These are phyloP conservation scores for Pestalotiopsis sp. DNA, from an alignment of 2,329 filamentous ascomycete species.

Conservation along the genomic window DNA sequence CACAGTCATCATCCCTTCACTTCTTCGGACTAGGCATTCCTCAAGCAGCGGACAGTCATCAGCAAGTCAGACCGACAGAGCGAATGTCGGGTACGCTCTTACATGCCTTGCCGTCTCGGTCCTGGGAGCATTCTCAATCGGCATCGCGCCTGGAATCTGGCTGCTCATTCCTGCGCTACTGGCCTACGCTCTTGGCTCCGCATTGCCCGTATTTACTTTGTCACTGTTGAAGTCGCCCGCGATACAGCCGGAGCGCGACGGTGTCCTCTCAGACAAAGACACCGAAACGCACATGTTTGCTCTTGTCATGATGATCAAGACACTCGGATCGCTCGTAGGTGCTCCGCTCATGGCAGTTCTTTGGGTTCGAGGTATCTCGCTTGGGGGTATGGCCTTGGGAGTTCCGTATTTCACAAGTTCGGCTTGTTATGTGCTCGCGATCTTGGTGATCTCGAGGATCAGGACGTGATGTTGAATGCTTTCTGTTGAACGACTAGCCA, in stretches of 20 bases:
- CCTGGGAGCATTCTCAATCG: constrained; percentile 46
- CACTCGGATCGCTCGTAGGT: constrained; percentile 48
- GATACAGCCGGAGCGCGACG: constrained; percentile 30
- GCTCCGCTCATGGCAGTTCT: constrained; percentile 49
- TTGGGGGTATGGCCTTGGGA: constrained; percentile 38
- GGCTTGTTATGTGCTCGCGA: constrained; percentile 38
- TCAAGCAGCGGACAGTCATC: constrained; percentile 14
- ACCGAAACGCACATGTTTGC: constrained; percentile 48
- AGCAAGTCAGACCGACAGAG: constrained; percentile 27
- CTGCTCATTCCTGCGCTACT: constrained; percentile 46
- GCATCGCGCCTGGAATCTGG: constrained; percentile 40
- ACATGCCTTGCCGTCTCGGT: constrained; percentile 41
- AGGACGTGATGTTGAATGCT: neutral
- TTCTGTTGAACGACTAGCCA: neutral
- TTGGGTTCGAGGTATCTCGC: constrained; percentile 48
- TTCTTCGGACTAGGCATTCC: constrained; percentile 32
- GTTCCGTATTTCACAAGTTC: constrained; percentile 45
- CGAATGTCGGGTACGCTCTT: constrained; percentile 38
- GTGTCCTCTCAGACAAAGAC: constrained; percentile 23
- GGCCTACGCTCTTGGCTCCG: constrained; percentile 51
- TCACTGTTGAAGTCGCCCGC: constrained; percentile 49
- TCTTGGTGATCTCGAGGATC: constrained; percentile 34
- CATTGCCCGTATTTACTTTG: constrained; percentile 52
- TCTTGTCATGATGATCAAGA: constrained; percentile 55
- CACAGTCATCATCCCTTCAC: constrained; percentile 42